Conservation (phyloP, 495 filamentous ascomycete species). For the Penicillium chermesinum region DNA sequence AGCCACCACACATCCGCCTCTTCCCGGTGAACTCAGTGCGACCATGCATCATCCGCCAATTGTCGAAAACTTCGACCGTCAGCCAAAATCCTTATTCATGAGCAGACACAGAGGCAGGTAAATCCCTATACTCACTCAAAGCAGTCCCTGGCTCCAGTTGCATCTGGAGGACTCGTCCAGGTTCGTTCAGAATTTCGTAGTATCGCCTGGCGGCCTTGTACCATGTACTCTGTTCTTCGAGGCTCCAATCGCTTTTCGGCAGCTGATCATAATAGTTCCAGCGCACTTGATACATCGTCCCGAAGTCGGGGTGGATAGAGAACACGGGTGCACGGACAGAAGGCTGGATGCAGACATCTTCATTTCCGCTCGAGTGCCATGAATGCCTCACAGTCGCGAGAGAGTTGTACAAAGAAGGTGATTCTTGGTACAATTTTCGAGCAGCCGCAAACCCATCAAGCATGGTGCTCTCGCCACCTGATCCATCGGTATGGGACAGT, state of each 20-base stretch:
- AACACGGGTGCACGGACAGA: conserved; percentile 58
- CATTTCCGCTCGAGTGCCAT: conserved; percentile 80
- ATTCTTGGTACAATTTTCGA: conserved; percentile 41
- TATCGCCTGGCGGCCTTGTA: conserved; percentile 70
- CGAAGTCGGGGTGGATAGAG: conserved; percentile 33
- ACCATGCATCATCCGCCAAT: conserved; percentile 91
- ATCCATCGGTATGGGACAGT: conserved; percentile 63
- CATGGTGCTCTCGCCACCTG: conserved; percentile 67
- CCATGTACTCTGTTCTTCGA: conserved; percentile 50
- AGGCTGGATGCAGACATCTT: conserved; percentile 72
- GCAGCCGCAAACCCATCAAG: conserved; percentile 82
- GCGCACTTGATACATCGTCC: conserved; percentile 58
- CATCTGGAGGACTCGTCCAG: conserved; percentile 60
- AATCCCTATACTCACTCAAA: conserved; percentile 51
- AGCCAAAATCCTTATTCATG: no score
- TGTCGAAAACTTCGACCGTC: conserved; percentile 86
- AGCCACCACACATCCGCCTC: conserved; percentile 82
- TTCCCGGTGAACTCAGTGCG: conserved; percentile 74
- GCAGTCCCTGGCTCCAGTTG: conserved; percentile 72
- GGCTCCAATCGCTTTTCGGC: conserved; percentile 38
- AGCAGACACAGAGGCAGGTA: no score
- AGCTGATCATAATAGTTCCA: conserved; percentile 93
- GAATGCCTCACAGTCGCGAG: conserved; percentile 52
- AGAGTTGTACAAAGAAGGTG: conserved; percentile 44
- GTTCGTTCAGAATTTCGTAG: conserved; percentile 52